Conservation (phyloP, 345 rosid genomes). For the Brassica incana region DNA sequence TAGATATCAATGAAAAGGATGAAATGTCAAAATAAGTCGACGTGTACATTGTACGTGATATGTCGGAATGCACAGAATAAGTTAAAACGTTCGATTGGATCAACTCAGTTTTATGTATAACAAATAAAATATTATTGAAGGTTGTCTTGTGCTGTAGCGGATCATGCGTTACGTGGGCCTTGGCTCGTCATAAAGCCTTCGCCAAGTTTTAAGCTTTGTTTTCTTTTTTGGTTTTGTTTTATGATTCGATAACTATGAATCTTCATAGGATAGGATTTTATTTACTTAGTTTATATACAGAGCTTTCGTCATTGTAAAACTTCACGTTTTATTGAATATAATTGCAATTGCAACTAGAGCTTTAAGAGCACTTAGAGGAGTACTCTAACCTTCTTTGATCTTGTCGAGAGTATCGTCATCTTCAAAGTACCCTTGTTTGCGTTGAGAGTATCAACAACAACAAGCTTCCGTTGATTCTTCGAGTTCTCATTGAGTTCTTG, state of each 20-base stretch:
- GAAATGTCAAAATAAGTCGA: conserved; percentile 17
- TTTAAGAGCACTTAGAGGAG: not conserved
- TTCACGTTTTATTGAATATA: too few relatives aligned
- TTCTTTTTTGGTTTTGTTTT: too few relatives aligned
- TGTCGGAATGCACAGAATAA: conserved; percentile 22
- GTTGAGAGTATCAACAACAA: too few relatives aligned
- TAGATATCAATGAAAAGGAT: not conserved
- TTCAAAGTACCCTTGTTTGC: not conserved
- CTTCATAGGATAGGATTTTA: too few relatives aligned
- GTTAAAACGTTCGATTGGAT: conserved; percentile 20
- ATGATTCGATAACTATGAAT: too few relatives aligned
- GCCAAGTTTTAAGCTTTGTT: too few relatives aligned
- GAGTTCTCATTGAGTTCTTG: too few relatives aligned
- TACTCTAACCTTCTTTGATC: not conserved
- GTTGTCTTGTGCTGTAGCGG: not conserved
- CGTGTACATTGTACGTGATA: conserved; percentile 9
- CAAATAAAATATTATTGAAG: not conserved
- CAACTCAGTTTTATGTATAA: conserved; percentile 8
- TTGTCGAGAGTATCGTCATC: not conserved
- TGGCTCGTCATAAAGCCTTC: too few relatives aligned
- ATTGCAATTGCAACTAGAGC: not conserved
- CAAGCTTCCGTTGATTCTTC: too few relatives aligned
- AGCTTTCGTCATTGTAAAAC: too few relatives aligned
- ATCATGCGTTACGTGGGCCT: too few relatives aligned
- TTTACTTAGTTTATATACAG: too few relatives aligned